Evolutionary conservation across 2,329 filamentous ascomycete species (phyloP).

Genomic region (Cladosporium halotolerans): DNA sequence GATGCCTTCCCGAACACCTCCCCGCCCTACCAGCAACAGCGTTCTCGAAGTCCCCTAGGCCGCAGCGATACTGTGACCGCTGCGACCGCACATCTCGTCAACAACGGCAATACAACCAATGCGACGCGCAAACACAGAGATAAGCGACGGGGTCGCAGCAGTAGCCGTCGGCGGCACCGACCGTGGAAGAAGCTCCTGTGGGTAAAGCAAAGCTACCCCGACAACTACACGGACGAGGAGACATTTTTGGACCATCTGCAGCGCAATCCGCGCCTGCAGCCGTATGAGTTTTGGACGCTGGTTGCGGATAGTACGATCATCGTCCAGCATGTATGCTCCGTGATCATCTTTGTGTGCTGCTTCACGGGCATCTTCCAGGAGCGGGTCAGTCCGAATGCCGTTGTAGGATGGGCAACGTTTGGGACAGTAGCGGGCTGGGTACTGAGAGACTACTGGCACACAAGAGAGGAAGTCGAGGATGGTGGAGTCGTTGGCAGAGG

Average conservation of each 20-base stretch:
- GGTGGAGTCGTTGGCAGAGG: background rate
- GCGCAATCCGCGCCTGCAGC: constrained; percentile 83
- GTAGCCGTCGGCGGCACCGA: constrained; percentile 53
- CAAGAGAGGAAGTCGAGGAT: constrained; percentile 35
- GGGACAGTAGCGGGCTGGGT: constrained; percentile 83
- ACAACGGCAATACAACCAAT: constrained; percentile 14
- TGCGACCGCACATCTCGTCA: constrained; percentile 8
- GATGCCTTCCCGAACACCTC: constrained; percentile 68
- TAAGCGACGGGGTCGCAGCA: constrained; percentile 52
- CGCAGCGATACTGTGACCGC: constrained; percentile 26
- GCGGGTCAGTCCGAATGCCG: constrained; percentile 79
- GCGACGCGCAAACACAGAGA: constrained; percentile 34
- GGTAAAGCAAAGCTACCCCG: constrained; percentile 97
- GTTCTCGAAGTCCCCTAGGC: constrained; percentile 24
- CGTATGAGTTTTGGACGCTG: constrained; percentile 97
- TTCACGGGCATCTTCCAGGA: constrained; percentile 87
- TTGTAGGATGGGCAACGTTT: constrained; percentile 77
- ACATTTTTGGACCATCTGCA: constrained; percentile 96
- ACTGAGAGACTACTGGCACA: constrained; percentile 79
- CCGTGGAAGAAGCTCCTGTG: constrained; percentile 91
- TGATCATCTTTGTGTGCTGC: constrained; percentile 88
- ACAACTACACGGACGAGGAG: constrained; percentile 96
- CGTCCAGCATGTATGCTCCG: constrained; percentile 91
- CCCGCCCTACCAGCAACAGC: constrained; percentile 46
- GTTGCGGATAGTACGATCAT: constrained; percentile 94